phyloP scores from a whole-genome alignment of 768 basidiomycete genomes.

The Postia placenta region DNA sequence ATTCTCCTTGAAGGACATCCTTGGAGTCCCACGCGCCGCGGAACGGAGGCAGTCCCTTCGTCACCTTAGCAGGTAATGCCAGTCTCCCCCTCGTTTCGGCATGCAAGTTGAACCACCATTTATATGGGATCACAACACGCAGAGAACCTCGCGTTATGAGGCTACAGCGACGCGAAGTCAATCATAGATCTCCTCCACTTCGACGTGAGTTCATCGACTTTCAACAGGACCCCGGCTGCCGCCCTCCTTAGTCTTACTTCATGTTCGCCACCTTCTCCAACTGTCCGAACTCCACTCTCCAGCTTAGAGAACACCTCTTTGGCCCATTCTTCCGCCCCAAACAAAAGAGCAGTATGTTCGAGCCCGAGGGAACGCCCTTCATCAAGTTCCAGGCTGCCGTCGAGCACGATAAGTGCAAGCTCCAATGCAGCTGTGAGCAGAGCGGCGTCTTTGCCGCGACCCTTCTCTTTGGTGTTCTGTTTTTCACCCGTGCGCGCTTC shows the following conservation, averaged over 20 bases:
- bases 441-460: slow-evolving; percentile 53
- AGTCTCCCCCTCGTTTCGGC: too few species aligned
- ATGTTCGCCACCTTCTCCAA: slow-evolving; percentile 61
- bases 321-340: slow-evolving; percentile 81
- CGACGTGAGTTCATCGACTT: slow-evolving; percentile 65
- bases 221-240: slow-evolving; percentile 76
- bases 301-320: slow-evolving; percentile 54
- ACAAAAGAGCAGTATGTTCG: slow-evolving; percentile 66
- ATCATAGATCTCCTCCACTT: slow-evolving; percentile 67
- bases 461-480: not conserved
- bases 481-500: slow-evolving; percentile 3
- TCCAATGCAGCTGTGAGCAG: slow-evolving; percentile 75
- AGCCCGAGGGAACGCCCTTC: slow-evolving; percentile 67
- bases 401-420: slow-evolving; percentile 68
- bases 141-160: not conserved
- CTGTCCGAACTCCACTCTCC: slow-evolving; percentile 56
- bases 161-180: slow-evolving; percentile 20
- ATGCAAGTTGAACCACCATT: not conserved
- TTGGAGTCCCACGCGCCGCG: too few species aligned
- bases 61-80: too few species aligned
- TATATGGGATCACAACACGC: not conserved
- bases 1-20: too few species aligned
- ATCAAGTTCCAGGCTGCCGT: slow-evolving; percentile 71
- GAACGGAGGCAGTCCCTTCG: too few species aligned
- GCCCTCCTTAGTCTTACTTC: slow-evolving; percentile 58